Evolutionary conservation across 2,329 filamentous ascomycete genomes (phyloP), one percentile per base, ranked within the genome.

Genomic region (Diaporthe citri): DNA sequence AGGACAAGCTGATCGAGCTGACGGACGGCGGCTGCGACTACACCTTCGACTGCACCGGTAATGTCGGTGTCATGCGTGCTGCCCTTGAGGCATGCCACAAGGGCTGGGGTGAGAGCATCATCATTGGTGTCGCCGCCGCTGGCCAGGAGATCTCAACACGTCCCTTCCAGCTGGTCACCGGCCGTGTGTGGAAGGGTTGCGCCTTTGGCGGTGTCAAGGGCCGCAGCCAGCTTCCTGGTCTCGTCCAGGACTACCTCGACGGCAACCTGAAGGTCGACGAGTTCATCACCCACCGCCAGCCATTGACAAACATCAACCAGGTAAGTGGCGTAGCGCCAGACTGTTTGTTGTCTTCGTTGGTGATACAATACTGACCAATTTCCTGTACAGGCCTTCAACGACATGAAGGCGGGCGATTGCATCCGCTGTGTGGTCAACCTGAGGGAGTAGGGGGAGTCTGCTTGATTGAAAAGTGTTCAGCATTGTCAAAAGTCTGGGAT

Each of bases 151-250:
- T 98, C 80, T 90, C 93, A 78, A 98, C 96, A 71, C 91, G 96
- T 84, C 56, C 97, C 83, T 99, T 99, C 93, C 97, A 98, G 89
- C 92, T 99, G 77, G 97, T 99, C 80, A 99, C 97, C 62, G 97
- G 97, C 76, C 95, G 97, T 83, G 94, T 97, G 76, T 99, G 97
- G 97, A 97, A 94, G 88, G 97, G 97, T 71, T 98, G 96, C 83
- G 97, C 97, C 28, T 99, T 99, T 82, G 97, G 97, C 80, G 97
- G 97, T 80, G 96, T 99, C 89, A 99, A 98, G 90, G 97, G 97
- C 80, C 96, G 97, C 82, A 93, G 93, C 52, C 97, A 99, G 87
- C 91, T 99, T 78, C 93, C 94, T 67, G 92, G 90, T 75, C 92
- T 99, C 56, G 95, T 99, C 34, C 87, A 92, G 79, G 96, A 98